A percentile compares a stretch with the other conserved stretches of the same genome.
These are phyloP conservation scores for Metschnikowia henanensis DNA, from an alignment of 805 yeast species.

Conservation along the genomic window DNA sequence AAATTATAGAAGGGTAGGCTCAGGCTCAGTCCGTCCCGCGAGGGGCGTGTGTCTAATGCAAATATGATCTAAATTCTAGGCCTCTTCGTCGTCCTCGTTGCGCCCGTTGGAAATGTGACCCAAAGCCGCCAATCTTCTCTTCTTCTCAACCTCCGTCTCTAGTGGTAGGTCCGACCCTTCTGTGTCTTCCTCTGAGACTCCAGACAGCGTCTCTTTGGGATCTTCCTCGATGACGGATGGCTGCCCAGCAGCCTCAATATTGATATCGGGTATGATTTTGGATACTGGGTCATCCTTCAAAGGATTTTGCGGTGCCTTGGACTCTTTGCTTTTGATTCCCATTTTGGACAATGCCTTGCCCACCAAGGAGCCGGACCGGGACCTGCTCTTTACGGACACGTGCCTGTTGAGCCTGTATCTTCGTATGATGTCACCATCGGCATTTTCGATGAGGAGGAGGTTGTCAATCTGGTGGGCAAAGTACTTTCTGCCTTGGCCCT, in stretches of 20 bases:
- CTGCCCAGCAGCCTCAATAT: slow-evolving; percentile 5
- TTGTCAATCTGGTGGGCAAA: slow-evolving; percentile 82
- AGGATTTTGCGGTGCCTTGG: not conserved
- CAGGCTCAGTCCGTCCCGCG: too few relatives aligned
- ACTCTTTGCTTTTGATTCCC: slow-evolving; percentile 42
- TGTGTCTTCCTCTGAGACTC: slow-evolving; percentile 20
- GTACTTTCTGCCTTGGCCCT: slow-evolving; percentile 28
- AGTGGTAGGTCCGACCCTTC: slow-evolving; percentile 24
- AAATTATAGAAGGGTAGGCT: too few relatives aligned
- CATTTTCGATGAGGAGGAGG: slow-evolving; percentile 79
- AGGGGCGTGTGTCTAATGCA: too few relatives aligned
- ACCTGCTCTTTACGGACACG: slow-evolving; percentile 20
- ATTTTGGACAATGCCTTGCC: slow-evolving; percentile 53
- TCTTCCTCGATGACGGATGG: slow-evolving; percentile 9
- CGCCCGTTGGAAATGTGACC: slow-evolving; percentile 44
- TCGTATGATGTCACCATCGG: slow-evolving; percentile 88
- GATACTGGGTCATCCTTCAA: not conserved
- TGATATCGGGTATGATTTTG: slow-evolving; percentile 4
- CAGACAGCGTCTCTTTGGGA: slow-evolving; percentile 5
- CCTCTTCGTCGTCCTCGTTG: slow-evolving; percentile 51
- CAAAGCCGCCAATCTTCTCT: slow-evolving; percentile 59
- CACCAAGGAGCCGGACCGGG: slow-evolving; percentile 42
- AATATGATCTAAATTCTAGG: not conserved
- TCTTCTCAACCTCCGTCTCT: slow-evolving; percentile 66
- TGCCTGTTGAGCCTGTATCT: slow-evolving; percentile 73